These are phyloP conservation scores for Thelonectria blattea DNA, from an alignment of 2,329 filamentous ascomycete species.

Conservation along the genomic window DNA sequence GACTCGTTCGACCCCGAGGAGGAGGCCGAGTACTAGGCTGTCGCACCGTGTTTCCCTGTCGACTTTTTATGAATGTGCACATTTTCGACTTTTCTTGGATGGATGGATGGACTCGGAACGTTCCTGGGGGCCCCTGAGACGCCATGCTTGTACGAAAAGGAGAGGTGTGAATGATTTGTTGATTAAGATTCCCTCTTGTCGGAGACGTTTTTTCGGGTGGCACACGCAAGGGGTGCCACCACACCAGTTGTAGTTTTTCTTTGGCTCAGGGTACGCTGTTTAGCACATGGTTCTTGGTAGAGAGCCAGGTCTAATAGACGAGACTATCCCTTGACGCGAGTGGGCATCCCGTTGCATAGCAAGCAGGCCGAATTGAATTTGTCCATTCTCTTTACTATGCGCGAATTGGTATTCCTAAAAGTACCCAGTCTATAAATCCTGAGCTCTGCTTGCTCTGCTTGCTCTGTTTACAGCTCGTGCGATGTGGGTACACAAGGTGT, in stretches of 20 bases:
- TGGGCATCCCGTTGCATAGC: conserved; percentile 33
- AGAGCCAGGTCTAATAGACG: conserved; percentile 40
- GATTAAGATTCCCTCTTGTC: conserved; percentile 38
- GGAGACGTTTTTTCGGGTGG: conserved; percentile 30
- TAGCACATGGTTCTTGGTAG: conserved; percentile 35
- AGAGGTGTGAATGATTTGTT: conserved; percentile 33
- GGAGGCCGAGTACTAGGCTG: conserved; percentile 76
- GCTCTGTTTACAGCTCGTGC: not conserved
- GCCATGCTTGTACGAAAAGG: conserved; percentile 29
- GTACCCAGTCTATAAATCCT: too few relatives aligned
- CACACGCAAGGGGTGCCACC: conserved; percentile 29
- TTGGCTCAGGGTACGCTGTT: conserved; percentile 35
- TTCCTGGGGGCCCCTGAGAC: conserved; percentile 18
- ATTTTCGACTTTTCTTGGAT: conserved; percentile 32
- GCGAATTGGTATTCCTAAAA: too few relatives aligned
- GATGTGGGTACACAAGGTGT: conserved; percentile 5
- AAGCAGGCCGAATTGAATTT: conserved; percentile 42
- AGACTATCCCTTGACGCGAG: conserved; percentile 36
- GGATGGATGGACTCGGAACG: conserved; percentile 22
- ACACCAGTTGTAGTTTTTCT: conserved; percentile 21
- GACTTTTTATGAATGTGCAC: conserved; percentile 22
- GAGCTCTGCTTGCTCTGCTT: too few relatives aligned
- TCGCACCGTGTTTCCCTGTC: not conserved
- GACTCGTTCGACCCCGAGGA: conserved; percentile 72
- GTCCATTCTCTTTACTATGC: conserved; percentile 38